These are phyloP conservation scores for Microthyrium microscopicum DNA, from an alignment of 2,329 filamentous ascomycete genomes.

Conservation along the genomic window DNA sequence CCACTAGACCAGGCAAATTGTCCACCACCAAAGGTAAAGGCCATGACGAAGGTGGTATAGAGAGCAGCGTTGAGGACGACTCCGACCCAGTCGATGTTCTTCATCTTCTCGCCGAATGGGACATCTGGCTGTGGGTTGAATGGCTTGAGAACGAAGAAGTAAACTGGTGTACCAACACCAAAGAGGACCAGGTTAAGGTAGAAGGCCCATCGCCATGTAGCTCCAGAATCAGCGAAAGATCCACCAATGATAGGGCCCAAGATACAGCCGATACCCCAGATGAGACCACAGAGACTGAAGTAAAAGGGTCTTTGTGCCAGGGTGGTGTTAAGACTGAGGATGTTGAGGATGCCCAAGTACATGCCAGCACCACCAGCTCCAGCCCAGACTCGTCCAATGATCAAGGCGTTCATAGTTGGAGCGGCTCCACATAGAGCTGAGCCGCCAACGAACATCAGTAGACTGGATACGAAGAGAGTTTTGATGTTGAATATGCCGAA, in stretches of 20 bases:
- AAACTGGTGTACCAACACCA: slow-evolving; percentile 25
- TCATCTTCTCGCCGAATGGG: slow-evolving; percentile 4
- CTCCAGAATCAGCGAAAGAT: slow-evolving; percentile 13
- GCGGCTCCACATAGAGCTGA: slow-evolving; percentile 18
- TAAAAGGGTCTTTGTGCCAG: slow-evolving; percentile 2
- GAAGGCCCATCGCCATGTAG: slow-evolving; percentile 24
- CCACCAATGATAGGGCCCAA: slow-evolving; percentile 19
- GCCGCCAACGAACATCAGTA: slow-evolving; percentile 15
- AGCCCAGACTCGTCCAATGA: slow-evolving; percentile 15
- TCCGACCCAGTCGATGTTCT: slow-evolving; percentile 9
- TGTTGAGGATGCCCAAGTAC: slow-evolving; percentile 5
- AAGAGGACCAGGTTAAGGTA: slow-evolving; percentile 40
- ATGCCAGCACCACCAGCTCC: slow-evolving; percentile 7
- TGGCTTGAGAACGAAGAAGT: slow-evolving; percentile 27
- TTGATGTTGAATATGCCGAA: slow-evolving; percentile 16
- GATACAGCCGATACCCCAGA: slow-evolving; percentile 14
- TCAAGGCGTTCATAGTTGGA: slow-evolving; percentile 14
- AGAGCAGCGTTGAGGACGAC: slow-evolving; percentile 13
- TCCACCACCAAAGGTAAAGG: slow-evolving; percentile 33
- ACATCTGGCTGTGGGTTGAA: slow-evolving; percentile 11
- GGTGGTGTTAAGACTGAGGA: slow-evolving; percentile 4
- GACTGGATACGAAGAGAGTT: slow-evolving; percentile 12
- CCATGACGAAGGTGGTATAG: slow-evolving; percentile 27
- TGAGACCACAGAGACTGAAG: slow-evolving; percentile 7
- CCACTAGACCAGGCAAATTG: slow-evolving; percentile 31